These are phyloP conservation scores for Brassica balearica DNA, from an alignment of 441 rosid genomes.

Conservation along the genomic window DNA sequence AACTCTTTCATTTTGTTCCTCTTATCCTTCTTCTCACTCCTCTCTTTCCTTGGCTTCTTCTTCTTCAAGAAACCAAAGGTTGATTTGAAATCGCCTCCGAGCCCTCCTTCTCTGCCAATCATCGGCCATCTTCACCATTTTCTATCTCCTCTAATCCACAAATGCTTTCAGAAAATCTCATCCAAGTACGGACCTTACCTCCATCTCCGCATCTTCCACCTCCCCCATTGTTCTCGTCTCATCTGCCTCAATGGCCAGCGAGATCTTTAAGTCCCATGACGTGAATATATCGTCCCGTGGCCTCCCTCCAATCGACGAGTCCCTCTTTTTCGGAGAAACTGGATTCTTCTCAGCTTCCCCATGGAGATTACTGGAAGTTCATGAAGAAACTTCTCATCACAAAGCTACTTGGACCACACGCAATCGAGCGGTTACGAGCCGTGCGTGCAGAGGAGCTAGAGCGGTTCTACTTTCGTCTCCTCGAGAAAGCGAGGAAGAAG, in stretches of 20 bases:
- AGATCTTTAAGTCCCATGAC: neutral
- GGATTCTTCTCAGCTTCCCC: neutral
- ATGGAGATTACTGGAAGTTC: slow-evolving; percentile 5
- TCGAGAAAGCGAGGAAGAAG: slow-evolving; percentile 3
- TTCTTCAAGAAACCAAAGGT: neutral
- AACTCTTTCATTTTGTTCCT: neutral
- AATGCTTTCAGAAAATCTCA: neutral
- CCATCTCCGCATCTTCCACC: slow-evolving; percentile 9
- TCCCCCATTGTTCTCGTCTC: slow-evolving; percentile 6
- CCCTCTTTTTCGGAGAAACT: neutral
- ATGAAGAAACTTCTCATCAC: neutral
- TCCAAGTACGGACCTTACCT: slow-evolving; percentile 1
- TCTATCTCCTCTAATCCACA: neutral
- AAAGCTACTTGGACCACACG: slow-evolving; percentile 4
- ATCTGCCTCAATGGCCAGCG: neutral
- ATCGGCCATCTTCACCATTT: slow-evolving; percentile 3
- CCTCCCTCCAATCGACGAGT: neutral
- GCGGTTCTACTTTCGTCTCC: neutral
- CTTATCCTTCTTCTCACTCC: neutral
- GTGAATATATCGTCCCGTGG: neutral
- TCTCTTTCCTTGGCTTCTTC: neutral
- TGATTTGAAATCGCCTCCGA: neutral
- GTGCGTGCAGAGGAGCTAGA: slow-evolving; percentile 4
- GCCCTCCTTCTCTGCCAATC: slow-evolving; percentile 9
- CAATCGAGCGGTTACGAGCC: slow-evolving; percentile 6